Percentiles rank a stretch among this genome's conserved stretches.
These are phyloP conservation scores for Leucocoprinus leucothites DNA, from an alignment of 768 basidiomycete species.

Conservation along the genomic window DNA sequence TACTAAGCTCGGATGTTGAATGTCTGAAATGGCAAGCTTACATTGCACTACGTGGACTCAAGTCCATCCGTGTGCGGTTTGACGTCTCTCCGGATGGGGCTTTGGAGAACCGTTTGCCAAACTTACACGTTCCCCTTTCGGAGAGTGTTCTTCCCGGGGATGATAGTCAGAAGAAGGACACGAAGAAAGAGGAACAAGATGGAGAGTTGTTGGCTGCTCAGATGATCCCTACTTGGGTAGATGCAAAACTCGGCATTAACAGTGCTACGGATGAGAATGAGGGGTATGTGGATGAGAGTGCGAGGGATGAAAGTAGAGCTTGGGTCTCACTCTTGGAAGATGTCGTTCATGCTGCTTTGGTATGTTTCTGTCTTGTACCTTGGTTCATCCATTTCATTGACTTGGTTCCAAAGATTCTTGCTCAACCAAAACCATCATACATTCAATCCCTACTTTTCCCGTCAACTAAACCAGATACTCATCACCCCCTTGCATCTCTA, in stretches of 20 bases:
- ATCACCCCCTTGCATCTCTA: constrained; percentile 39
- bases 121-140: constrained; percentile 53
- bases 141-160: constrained; percentile 17
- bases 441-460: constrained; percentile 41
- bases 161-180: constrained; percentile 14
- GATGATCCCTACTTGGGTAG: constrained; percentile 74
- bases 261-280: constrained; percentile 46
- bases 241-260: constrained; percentile 41
- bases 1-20: constrained; percentile 77
- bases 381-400: constrained; percentile 6
- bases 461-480: constrained; percentile 20
- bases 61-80: constrained; percentile 53
- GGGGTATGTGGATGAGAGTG: constrained; percentile 59
- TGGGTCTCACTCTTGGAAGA: constrained; percentile 82
- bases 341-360: constrained; percentile 72
- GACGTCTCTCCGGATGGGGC: constrained; percentile 71
- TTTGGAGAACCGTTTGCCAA: constrained; percentile 65
- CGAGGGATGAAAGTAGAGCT: constrained; percentile 73
- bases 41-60: constrained; percentile 62
- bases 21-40: constrained; percentile 92
- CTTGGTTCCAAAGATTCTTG: constrained; percentile 38
- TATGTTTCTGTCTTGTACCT: constrained; percentile 30
- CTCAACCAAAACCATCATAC: constrained; percentile 42
- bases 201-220: constrained; percentile 59
- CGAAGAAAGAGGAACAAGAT: constrained; percentile 28